Evolutionary conservation across 2,329 filamentous ascomycete species (phyloP).

Genomic region (Canariomyces notabilis): DNA sequence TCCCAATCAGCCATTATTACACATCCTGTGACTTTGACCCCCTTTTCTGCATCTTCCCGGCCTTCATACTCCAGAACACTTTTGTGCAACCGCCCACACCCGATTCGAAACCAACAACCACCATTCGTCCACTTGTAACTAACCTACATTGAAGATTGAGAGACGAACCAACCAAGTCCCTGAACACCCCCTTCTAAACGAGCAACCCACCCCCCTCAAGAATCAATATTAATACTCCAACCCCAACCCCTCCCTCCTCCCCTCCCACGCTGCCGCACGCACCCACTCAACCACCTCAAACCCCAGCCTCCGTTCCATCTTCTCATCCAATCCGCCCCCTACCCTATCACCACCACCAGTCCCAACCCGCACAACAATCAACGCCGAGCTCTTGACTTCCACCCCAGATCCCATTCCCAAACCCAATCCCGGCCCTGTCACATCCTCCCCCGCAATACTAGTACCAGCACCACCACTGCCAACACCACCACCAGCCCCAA

Average conservation of each 20-base stretch:
- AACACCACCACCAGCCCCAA: neutral
- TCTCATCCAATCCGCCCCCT: constrained; percentile 56
- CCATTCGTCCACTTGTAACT: too few species aligned
- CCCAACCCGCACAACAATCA: constrained; percentile 37
- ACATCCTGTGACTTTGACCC: too few species aligned
- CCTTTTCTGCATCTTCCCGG: too few species aligned
- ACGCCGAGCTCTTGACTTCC: constrained; percentile 16
- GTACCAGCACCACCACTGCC: neutral
- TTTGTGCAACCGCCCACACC: too few species aligned
- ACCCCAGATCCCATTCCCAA: constrained; percentile 6
- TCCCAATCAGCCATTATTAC: too few species aligned
- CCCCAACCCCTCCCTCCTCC: neutral
- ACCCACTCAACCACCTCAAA: constrained; percentile 90
- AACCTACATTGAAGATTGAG: too few species aligned
- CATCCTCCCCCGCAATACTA: constrained; percentile 13
- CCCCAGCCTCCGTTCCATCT: constrained; percentile 65
- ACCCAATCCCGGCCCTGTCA: constrained; percentile 9
- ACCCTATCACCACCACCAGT: constrained; percentile 45
- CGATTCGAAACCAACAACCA: too few species aligned
- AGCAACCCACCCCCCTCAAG: neutral
- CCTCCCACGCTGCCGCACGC: constrained; percentile 35
- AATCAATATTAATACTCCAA: neutral
- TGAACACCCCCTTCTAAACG: too few species aligned
- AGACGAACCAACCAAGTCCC: neutral
- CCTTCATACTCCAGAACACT: too few species aligned